These are phyloP conservation scores for Ligustrum vulgare DNA, from an alignment of 257 asterid species.

Conservation along the genomic window DNA sequence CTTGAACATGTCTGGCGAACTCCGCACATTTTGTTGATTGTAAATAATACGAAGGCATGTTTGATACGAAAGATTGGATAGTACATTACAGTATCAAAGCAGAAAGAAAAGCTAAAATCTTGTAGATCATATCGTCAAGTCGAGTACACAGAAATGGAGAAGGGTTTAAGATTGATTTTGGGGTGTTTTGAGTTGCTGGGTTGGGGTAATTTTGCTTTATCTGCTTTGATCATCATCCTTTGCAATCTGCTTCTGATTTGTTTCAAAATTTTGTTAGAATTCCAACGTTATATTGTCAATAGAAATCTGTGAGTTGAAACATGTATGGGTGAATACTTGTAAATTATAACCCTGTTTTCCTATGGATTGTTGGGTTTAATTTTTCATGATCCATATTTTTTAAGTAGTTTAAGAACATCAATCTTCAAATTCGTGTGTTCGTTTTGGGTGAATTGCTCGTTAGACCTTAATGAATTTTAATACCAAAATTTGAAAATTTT, in stretches of 20 bases:
- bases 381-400: not conserved
- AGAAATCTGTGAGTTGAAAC: not conserved
- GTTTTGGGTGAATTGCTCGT: no score
- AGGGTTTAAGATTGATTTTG: conserved; percentile 1
- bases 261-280: conserved; percentile 18
- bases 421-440: no score
- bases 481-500: no score
- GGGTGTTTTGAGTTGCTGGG: not conserved
- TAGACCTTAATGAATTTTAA: no score
- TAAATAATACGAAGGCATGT: conserved; percentile 33
- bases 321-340: not conserved
- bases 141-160: conserved; percentile 16
- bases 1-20: not conserved
- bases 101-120: not conserved
- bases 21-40: conserved; percentile 25
- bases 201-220: conserved; percentile 14
- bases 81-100: not conserved
- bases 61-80: conserved; percentile 16
- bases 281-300: not conserved
- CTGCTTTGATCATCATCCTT: conserved; percentile 2
- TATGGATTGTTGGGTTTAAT: not conserved
- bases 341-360: not conserved
- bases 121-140: not conserved
- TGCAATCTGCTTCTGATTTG: conserved; percentile 27
- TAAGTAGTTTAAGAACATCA: not conserved